phyloP scores from a whole-genome alignment of 164 flowering plant species.

The Kingdonia uniflora region DNA sequence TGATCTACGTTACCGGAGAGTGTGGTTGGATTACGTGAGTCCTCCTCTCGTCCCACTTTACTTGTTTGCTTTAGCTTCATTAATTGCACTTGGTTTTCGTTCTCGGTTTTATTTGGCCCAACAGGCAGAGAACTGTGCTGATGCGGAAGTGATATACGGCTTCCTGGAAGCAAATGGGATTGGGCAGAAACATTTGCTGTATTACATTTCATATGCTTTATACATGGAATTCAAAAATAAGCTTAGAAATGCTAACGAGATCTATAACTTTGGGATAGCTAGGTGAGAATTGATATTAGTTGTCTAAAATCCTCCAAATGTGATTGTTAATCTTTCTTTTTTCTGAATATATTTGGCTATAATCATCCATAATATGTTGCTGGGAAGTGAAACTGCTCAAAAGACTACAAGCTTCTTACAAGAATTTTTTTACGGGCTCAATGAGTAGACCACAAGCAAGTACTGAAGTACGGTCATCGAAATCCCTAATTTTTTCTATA shows the following conservation, averaged over 20 bases:
- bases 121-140: conserved; percentile 85
- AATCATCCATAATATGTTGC: no score
- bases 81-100: no score
- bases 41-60: neutral
- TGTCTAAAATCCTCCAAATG: neutral
- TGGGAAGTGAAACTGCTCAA: conserved; percentile 73
- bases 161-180: conserved; percentile 78
- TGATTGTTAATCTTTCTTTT: no score
- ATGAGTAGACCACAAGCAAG: conserved; percentile 34
- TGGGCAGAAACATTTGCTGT: conserved; percentile 62
- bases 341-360: no score
- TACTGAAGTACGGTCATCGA: conserved; percentile 38
- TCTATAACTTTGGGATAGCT: conserved; percentile 61
- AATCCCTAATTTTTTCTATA: neutral
- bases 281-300: conserved; percentile 32
- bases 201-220: conserved; percentile 65
- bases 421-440: conserved; percentile 59
- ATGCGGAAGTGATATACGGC: conserved; percentile 70
- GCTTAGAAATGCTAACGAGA: conserved; percentile 52
- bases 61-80: no score
- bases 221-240: conserved; percentile 76
- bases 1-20: conserved; percentile 82
- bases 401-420: conserved; percentile 57
- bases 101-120: conserved; percentile 7
- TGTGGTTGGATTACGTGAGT: conserved; percentile 95